A percentile compares a stretch with the other conserved stretches of the same genome.
Evolutionary conservation across 2,329 filamentous ascomycete species (phyloP).

Genomic region (Phoma sp.): DNA sequence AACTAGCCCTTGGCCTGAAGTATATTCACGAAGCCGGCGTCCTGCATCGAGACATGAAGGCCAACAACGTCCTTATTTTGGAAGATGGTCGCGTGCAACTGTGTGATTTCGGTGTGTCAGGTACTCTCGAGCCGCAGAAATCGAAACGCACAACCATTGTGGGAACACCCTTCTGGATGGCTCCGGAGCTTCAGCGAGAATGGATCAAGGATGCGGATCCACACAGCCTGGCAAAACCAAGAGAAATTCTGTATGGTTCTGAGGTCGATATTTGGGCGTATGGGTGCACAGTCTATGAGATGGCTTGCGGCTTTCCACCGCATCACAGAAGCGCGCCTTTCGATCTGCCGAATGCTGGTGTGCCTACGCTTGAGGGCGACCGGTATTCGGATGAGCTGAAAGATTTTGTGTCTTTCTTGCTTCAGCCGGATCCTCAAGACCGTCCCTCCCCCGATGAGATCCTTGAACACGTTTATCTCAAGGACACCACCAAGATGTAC

Average conservation of each 20-base stretch:
- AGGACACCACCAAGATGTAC: conserved; percentile 67
- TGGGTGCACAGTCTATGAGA: conserved; percentile 81
- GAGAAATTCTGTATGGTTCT: conserved; percentile 59
- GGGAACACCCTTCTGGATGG: conserved; percentile 87
- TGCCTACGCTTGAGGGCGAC: conserved; percentile 75
- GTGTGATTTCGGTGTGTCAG: conserved; percentile 85
- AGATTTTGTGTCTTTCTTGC: conserved; percentile 75
- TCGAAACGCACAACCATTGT: conserved; percentile 83
- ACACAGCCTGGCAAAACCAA: conserved; percentile 61
- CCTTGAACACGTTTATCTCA: conserved; percentile 73
- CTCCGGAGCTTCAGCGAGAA: conserved; percentile 68
- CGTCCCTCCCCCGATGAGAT: conserved; percentile 75
- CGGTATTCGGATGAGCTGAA: conserved; percentile 74
- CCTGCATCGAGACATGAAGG: conserved; percentile 71
- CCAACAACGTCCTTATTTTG: conserved; percentile 80
- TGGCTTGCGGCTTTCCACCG: conserved; percentile 79
- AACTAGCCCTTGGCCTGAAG: conserved; percentile 67
- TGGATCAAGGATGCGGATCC: conserved; percentile 63
- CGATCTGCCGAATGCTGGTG: conserved; percentile 52
- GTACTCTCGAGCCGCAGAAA: conserved; percentile 75
- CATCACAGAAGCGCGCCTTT: conserved; percentile 58
- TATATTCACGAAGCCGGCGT: conserved; percentile 71
- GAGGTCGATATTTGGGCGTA: conserved; percentile 82
- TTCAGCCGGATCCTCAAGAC: conserved; percentile 71
- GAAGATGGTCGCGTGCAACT: conserved; percentile 80